A percentile compares a stretch with the other conserved stretches of the same genome.
phyloP scores from a whole-genome alignment of 805 yeast genomes.

The Scheffersomyces coipomensis region DNA sequence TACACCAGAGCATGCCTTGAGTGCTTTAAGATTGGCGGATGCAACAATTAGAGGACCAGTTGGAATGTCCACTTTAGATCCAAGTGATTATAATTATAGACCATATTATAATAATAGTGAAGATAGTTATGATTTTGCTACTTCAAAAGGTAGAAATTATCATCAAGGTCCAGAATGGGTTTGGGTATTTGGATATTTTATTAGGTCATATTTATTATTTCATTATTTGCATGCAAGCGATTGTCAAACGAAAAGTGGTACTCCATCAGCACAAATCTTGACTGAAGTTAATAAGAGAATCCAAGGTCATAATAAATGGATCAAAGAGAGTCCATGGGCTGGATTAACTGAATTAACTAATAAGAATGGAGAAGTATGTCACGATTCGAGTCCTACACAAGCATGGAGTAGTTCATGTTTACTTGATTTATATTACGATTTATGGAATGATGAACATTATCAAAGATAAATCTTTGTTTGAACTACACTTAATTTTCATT shows the following conservation, averaged over 20 bases:
- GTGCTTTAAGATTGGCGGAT: conserved; percentile 75
- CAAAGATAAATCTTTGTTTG: too few species aligned
- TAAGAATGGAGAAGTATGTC: conserved; percentile 77
- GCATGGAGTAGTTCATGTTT: conserved; percentile 94
- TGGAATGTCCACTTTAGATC: conserved; percentile 91
- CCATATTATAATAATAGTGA: conserved; percentile 83
- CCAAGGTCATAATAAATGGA: conserved; percentile 65
- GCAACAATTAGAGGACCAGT: conserved; percentile 75
- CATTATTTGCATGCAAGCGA: conserved; percentile 39
- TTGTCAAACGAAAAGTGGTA: conserved; percentile 21
- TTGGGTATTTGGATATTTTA: conserved; percentile 85
- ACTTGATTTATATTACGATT: conserved; percentile 73
- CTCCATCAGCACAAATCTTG: conserved; percentile 51
- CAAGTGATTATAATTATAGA: conserved; percentile 85
- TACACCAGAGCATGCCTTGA: conserved; percentile 53
- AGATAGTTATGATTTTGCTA: conserved; percentile 84
- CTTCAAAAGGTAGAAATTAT: conserved; percentile 92
- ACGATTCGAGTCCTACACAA: conserved; percentile 91
- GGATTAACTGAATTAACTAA: conserved; percentile 92
- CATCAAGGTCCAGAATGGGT: conserved; percentile 99
- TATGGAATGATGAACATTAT: conserved; percentile 30
- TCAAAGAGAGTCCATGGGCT: conserved; percentile 81
- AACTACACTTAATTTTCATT: not conserved
- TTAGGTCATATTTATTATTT: conserved; percentile 70
- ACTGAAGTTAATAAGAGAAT: conserved; percentile 56